Conservation (phyloP, 805 yeast species). For the Candida coleopterorum region DNA sequence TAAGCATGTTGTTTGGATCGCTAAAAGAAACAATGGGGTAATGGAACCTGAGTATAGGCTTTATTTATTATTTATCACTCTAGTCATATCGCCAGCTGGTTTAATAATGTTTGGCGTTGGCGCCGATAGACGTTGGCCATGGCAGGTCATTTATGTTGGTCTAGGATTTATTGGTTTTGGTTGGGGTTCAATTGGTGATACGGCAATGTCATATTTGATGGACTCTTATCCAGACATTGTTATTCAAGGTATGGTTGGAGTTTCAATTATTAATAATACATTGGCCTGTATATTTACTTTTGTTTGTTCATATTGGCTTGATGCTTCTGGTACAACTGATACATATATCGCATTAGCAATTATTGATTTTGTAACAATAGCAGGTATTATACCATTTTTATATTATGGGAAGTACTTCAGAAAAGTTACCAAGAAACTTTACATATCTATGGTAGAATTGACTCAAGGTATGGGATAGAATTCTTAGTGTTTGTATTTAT, state of each 20-base stretch:
- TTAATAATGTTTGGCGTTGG: constrained; percentile 36
- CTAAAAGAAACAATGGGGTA: constrained; percentile 30
- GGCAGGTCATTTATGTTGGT: constrained; percentile 35
- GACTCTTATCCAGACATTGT: constrained; percentile 39
- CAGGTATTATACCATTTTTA: constrained; percentile 53
- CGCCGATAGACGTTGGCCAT: constrained; percentile 32
- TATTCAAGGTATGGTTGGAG: constrained; percentile 37
- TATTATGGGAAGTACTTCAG: constrained; percentile 58
- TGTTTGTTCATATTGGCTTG: constrained; percentile 35
- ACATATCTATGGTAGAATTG: constrained; percentile 48
- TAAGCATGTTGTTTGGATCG: constrained; percentile 32
- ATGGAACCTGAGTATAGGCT: constrained; percentile 35
- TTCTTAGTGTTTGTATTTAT: too few relatives aligned
- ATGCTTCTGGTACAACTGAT: constrained; percentile 30
- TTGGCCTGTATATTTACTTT: constrained; percentile 35
- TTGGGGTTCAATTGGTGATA: constrained; percentile 38
- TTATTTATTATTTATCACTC: constrained; percentile 30
- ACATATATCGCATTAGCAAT: constrained; percentile 34
- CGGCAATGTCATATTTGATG: constrained; percentile 35
- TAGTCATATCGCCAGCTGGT: constrained; percentile 32
- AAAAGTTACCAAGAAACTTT: constrained; percentile 52
- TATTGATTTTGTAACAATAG: constrained; percentile 43
- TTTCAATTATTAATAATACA: constrained; percentile 33
- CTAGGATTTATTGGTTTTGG: constrained; percentile 34
- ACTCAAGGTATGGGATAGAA: constrained; percentile 18